Base-by-base conservation (phyloP, 2,329 filamentous ascomycete genomes). In the Helminthosporium solani region DNA sequence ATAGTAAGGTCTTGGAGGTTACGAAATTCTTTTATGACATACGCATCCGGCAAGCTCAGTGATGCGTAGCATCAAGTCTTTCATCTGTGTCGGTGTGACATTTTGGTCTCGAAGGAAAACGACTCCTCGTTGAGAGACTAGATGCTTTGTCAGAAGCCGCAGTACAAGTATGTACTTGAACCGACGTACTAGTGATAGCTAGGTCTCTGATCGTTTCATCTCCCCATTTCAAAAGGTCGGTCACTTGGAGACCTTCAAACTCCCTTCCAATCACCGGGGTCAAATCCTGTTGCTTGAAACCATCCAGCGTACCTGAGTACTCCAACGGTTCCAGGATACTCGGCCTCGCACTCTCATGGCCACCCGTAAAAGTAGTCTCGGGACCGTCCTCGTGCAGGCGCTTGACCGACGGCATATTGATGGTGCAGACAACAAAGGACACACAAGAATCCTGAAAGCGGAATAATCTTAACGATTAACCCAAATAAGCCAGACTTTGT, bases 71-170 rank as follows among this genome's bases (percentile, higher is more conserved):
- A 81, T 80, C 0, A 88, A 74, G 43, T 83, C 72, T 69, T 88
- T 88, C 80, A 59, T 85, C 78, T 52, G 76, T 78, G 30, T 87
- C 67, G 59, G 77, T 73, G 56, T 82, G 7, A 63, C 60, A 47
- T 57, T 71, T 53, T 88, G 85, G 23, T 79, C 76, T 16, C 84
- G 79, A 70, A 88, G 86, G 71, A 87, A 86, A 25, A 87, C 83
- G 3, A 88, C 85, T 8, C 84, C 84, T 0, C 85, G 79, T 49
- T 82, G 79, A 1, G 84, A 87, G 53, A 88, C 84, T 86, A 40
- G 12, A 39, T 12, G 14, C 39, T 28, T 18, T 18, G 23, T 42
- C 33, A 35, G 44, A 21, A 28, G 34, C 23, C 37, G 39, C 23
- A 16, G 7, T 25, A 3, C 19, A 11, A 37, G 33, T n/a, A 9